phyloP scores from a whole-genome alignment of 208 protist genomes.

The Phytomonas francai region DNA sequence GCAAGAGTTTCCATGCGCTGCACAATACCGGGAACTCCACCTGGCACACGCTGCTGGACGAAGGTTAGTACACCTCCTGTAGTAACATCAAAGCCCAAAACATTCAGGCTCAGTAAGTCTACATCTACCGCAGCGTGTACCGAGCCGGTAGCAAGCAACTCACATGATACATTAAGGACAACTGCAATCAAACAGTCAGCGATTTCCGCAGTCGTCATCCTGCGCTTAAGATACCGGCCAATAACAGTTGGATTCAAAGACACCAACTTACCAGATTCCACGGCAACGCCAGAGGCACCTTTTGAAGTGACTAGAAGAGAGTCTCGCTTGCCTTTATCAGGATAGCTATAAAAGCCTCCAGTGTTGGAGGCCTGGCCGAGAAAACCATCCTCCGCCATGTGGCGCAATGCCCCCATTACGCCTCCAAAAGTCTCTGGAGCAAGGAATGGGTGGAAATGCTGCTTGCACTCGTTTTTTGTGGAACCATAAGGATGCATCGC shows the following conservation, averaged over 20 bases:
- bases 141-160: slow-evolving; percentile 33
- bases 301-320: slow-evolving; percentile 1
- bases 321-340: not conserved
- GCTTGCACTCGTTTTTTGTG: not conserved
- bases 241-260: slow-evolving; percentile 18
- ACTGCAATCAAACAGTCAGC: slow-evolving; percentile 49
- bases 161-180: slow-evolving; percentile 54
- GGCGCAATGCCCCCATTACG: not conserved
- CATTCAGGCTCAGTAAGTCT: slow-evolving; percentile 48
- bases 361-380: slow-evolving; percentile 17
- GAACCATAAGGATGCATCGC: not conserved
- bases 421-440: slow-evolving; percentile 11
- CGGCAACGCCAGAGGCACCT: not conserved
- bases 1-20: slow-evolving; percentile 32
- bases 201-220: slow-evolving; percentile 24
- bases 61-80: slow-evolving; percentile 52
- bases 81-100: slow-evolving; percentile 48
- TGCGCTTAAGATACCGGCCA: slow-evolving; percentile 22
- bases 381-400: slow-evolving; percentile 38
- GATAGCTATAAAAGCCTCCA: slow-evolving; percentile 46
- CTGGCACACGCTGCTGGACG: slow-evolving; percentile 24
- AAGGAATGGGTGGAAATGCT: not conserved
- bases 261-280: not conserved
- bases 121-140: slow-evolving; percentile 37
- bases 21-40: slow-evolving; percentile 25